Evolutionary conservation across 2,329 filamentous ascomycete species (phyloP), one percentile per base, ranked within the genome.

Genomic region (Thermothelomyces thermophilus): DNA sequence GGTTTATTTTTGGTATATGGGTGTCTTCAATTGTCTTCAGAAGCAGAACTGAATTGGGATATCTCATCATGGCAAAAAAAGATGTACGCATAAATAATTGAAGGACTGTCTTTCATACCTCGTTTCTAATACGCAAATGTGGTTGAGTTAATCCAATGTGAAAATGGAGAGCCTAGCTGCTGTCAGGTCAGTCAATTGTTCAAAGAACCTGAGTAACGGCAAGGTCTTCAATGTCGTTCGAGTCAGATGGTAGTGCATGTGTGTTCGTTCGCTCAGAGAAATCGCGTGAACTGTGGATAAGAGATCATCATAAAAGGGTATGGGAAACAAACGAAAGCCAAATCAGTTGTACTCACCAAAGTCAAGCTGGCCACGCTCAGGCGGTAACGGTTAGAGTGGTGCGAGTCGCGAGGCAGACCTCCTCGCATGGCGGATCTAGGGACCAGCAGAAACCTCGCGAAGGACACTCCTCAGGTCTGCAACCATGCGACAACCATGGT

Each of bases 171-270:
- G 19, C 4, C 7, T n/a, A 20, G 13, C 36, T 39, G 36, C 13
- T 19, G 11, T 22, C 13, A n/a, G 8, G 56, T 60, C 46, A 60
- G 58, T 35, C 42, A 41, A 43, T 13, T n/a, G 36, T 31, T 31
- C 41, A 33, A 19, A 35, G n/a, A 3, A 24, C 16, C 33, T 40
- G 37, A 28, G 9, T 10, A 30, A 10, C 42, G 24, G 42, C 36
- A 26, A 19, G 33, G 11, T 30, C 22, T 42, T 41, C 20, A 34
- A 35, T 20, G 33, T 9, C 14, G 17, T 52, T 46, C 43, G 40
- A 39, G 53, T 79, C 82, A 85, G 82, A 85, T 85, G 82, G 82
- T 85, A 83, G 80, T 85, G 82, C 82, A 85, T 85, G 82, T 84
- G 75, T 35, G 74, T 82, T 79, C 73, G 62, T 65, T 63, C 76